Evolutionary conservation across 2,329 filamentous ascomycete species (phyloP).

Genomic region (Ploettnerulaceae sp.): DNA sequence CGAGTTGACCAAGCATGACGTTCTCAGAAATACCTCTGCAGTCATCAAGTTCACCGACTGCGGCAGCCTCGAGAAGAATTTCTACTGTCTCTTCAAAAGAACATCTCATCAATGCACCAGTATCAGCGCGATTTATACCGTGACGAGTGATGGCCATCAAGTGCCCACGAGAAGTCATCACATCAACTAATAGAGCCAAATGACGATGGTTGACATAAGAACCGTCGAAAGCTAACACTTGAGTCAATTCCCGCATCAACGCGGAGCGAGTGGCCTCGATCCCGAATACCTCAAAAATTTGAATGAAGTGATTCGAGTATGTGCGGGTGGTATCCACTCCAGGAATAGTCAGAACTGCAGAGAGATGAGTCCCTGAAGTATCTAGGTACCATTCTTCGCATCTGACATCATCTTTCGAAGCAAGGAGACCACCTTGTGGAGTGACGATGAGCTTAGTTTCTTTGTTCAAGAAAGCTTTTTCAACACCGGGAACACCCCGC

Average conservation of each 20-base stretch:
- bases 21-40: constrained; percentile 98
- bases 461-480: constrained; percentile 88
- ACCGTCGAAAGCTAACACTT: constrained; percentile 95
- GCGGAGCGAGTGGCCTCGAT: constrained; percentile 91
- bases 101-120: constrained; percentile 97
- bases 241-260: constrained; percentile 80
- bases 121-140: constrained; percentile 97
- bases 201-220: constrained; percentile 99
- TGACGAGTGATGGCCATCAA: constrained; percentile 97
- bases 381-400: constrained; percentile 96
- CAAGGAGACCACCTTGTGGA: constrained; percentile 66
- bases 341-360: constrained; percentile 76
- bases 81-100: constrained; percentile 99
- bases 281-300: constrained; percentile 90
- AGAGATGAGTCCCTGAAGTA: constrained; percentile 84
- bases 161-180: constrained; percentile 93
- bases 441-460: constrained; percentile 64
- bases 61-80: constrained; percentile 92
- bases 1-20: constrained; percentile 95
- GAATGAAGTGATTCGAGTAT: constrained; percentile 92
- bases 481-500: constrained; percentile 83
- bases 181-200: constrained; percentile 88
- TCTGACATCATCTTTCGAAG: constrained; percentile 64
- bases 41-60: constrained; percentile 91
- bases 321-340: constrained; percentile 84